Base-by-base conservation (phyloP, 495 filamentous ascomycete genomes). In the Podospora pseudocomata region DNA sequence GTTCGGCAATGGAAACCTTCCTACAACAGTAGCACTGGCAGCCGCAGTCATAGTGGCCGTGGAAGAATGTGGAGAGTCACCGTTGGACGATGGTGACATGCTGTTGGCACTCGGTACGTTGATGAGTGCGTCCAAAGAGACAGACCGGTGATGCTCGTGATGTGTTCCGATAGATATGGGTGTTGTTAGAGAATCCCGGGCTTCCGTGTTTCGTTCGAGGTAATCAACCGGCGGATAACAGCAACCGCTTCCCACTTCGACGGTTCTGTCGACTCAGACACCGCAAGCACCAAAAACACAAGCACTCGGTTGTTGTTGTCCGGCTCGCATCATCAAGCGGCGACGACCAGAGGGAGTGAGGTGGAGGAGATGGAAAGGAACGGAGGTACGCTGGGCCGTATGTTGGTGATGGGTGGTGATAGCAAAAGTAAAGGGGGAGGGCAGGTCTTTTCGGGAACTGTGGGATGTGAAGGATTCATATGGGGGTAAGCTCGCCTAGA, bases 21-120 rank as follows among this genome's bases (percentile, higher is more conserved):
- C 77, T 65, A 77, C 74, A 57, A 79, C 73, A 67, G 70, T 78
- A 59, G 72, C 65, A 57, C 73, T 74, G 27, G 75, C 72, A 63
- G 76, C 73, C 53, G 67, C 56, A 32, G 76, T 74, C 75, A 77
- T 77, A 60, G 72, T 75, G 59, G 80, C 81, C 65, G 74, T 71
- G 9, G 73, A 78, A 65, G 82, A 83, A 49, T 76, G 78, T 66
- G 82, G 82, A 54, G 82, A 84, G 74, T 83, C 82, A 73, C 80
- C 80, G 72, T 80, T 83, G 65, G 82, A 84, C 59, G 81, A 83
- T 69, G 82, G 81, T 72, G 81, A 76, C 81, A 84, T 83, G 74
- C 74, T 75, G 69, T 28, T 53, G 66, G 30, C 34, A 39, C 67
- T 28, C 27, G 67, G 61, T 65, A 30, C 67, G 63, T 72, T 67